Conservation (phyloP, 805 yeast genomes). For the Yueomyces sinensis region DNA sequence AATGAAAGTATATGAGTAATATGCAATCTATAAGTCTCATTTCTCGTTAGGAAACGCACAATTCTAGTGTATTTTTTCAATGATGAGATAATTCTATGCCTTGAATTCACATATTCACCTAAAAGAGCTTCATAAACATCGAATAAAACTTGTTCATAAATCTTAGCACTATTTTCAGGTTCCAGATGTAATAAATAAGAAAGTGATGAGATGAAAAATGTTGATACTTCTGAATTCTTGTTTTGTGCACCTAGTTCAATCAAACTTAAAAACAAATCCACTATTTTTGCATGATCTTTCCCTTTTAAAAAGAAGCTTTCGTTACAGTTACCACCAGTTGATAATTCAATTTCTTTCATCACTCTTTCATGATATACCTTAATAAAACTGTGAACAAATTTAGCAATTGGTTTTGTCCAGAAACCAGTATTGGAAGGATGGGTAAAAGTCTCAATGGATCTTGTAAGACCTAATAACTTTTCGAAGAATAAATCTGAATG, state of each 20-base stretch:
- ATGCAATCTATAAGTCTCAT: slow-evolving; percentile 59
- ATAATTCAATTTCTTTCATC: slow-evolving; percentile 29
- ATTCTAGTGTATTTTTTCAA: slow-evolving; percentile 50
- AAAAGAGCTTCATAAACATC: slow-evolving; percentile 69
- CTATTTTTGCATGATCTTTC: slow-evolving; percentile 22
- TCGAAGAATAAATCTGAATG: slow-evolving; percentile 33
- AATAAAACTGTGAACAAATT: slow-evolving; percentile 43
- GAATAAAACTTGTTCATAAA: slow-evolving; percentile 38
- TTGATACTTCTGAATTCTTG: slow-evolving; percentile 41
- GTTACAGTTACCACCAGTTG: background rate
- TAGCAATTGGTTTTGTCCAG: slow-evolving; percentile 63
- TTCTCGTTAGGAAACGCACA: slow-evolving; percentile 48
- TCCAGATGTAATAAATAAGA: slow-evolving; percentile 47
- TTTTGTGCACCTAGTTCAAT: slow-evolving; percentile 62
- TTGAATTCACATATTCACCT: slow-evolving; percentile 49
- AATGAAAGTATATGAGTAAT: slow-evolving; percentile 57
- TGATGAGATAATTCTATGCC: slow-evolving; percentile 68
- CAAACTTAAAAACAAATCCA: slow-evolving; percentile 33
- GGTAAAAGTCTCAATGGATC: slow-evolving; percentile 60
- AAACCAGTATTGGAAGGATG: slow-evolving; percentile 84
- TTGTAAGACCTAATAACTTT: slow-evolving; percentile 38
- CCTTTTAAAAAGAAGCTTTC: slow-evolving; percentile 15
- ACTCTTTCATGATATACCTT: slow-evolving; percentile 44
- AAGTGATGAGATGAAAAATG: slow-evolving; percentile 42
- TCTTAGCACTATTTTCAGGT: slow-evolving; percentile 30